Base-by-base conservation (phyloP, 106 monocot genomes). In the Cymbidium sinense region DNA sequence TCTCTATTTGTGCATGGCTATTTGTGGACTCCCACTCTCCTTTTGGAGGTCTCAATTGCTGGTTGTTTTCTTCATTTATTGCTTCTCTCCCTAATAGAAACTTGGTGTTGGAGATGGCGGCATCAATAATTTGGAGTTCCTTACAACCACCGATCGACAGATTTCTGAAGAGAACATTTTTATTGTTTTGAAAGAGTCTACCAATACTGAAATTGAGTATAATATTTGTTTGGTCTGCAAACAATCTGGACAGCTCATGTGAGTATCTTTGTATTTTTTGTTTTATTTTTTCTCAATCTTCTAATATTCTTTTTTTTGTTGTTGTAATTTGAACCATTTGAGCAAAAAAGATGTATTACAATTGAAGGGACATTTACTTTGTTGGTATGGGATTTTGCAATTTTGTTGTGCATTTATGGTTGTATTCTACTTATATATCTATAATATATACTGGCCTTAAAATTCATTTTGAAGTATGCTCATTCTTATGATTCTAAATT, bases 211-310 rank as follows among this genome's bases (percentile, higher is more conserved):
- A 13, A 47, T 13, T 47, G 15, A 13, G 28, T 39, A 35, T 23
- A 39, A 72, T 72, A 5, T 72, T 39, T 72, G 71, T 39, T 72
- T 72, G 71, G 37, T 39, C 21, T 72, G 71, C 37, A 72, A 72
- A n/a, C 21, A 72, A 72, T 3, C 71, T n/a, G 71, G 71, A 39
- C 6, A 20, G 34, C 71, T 72, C 36, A 72, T 72, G 71, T 72
- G 71, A 72, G 71, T 35, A 0, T 20, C 39, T 7, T 72, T 72
- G 39, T 21, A 25, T 62, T 27, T n/a, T 62, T 62, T 7, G 27
- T 27, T 47, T 47, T 47, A 13, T 13, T 62, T 62, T 25, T 62
- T 62, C 9, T 62, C 9, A 62, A 62, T 62, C 61, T 62, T 62
- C 27, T 62, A 62, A 62, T 62, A n/a, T 62, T 62, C 61, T 62